Percentiles rank a stretch among this genome's conserved stretches.
phyloP scores from a whole-genome alignment of 805 yeast species.

The Wickerhamomyces bisporus region DNA sequence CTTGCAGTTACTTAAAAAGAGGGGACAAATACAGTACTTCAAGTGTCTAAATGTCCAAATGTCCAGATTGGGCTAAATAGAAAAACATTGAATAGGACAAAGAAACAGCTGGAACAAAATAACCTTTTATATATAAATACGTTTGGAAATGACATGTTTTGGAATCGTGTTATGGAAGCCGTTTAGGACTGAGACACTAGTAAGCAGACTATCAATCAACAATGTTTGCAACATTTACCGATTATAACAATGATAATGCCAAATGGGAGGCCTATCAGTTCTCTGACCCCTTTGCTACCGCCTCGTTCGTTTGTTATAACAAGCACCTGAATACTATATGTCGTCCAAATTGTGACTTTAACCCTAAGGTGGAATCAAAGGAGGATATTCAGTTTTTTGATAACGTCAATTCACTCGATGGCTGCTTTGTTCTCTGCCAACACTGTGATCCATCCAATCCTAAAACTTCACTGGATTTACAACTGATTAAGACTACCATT shows the following conservation, averaged over 20 bases:
- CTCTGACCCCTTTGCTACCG: conserved; percentile 61
- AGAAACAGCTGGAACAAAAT: too few relatives aligned
- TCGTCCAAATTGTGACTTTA: conserved; percentile 62
- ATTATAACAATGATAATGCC: conserved; percentile 11
- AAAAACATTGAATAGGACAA: too few relatives aligned
- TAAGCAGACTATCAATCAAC: neutral
- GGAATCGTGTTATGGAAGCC: too few relatives aligned
- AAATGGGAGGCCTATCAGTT: conserved; percentile 64
- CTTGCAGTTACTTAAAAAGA: too few relatives aligned
- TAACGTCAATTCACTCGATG: conserved; percentile 34
- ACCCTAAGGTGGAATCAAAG: conserved; percentile 32
- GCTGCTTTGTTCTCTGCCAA: conserved; percentile 48
- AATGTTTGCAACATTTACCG: neutral
- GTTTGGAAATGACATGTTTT: too few relatives aligned
- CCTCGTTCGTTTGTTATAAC: conserved; percentile 49
- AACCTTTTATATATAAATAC: too few relatives aligned
- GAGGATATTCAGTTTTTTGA: conserved; percentile 42
- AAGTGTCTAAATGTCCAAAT: too few relatives aligned
- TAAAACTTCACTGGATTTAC: conserved; percentile 15
- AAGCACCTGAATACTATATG: conserved; percentile 41
- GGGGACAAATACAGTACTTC: too few relatives aligned
- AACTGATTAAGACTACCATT: conserved; percentile 43
- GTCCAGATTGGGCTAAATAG: too few relatives aligned
- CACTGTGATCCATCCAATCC: conserved; percentile 47
- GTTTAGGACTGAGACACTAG: too few relatives aligned